Base-by-base conservation (phyloP, 495 filamentous ascomycete species). In the Coniosporium apollinis region DNA sequence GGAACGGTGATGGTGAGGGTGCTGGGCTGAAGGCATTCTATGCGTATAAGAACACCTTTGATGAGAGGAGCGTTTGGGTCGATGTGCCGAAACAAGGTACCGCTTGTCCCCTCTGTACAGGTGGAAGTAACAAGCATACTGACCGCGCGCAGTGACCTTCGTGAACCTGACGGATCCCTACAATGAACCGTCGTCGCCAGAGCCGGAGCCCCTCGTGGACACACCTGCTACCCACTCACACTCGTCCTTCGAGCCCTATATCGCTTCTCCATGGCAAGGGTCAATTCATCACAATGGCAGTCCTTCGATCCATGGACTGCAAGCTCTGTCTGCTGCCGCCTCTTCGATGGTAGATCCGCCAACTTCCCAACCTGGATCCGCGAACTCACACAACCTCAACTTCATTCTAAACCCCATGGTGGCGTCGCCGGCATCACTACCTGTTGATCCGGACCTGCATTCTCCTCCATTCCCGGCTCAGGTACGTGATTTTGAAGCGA, bases 11-110 rank as follows among this genome's bases (percentile, higher is more conserved):
- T 3, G 48, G 48, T 10, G 51, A 62, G 4, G 53, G 54, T 10
- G 57, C 55, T 37, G 60, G 52, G 37, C 54, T 79, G 37, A 67
- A 66, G 34, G 67, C 69, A n/a, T 79, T 77, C 48, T 79, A 75
- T 48, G 71, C 69, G 20, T 79, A 79, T 48, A 73, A 69, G 47
- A 72, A 79, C 48, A 75, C 73, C 2, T 79, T 79, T 44, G 62
- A 66, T 36, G 61, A 68, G 38, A 60, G 69, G 42, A 71, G 62
- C 28, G 57, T 68, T 4, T 79, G 74, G 74, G 52, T 79, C 17
- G 69, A 75, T 39, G 62, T 77, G 31, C 74, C 74, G 4, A 70
- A 69, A 44, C 54, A 69, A 36, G 58, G 65, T 66, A 55, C 10
- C 10, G 22, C 47, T 33, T 30, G 14, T 20, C 19, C 18, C 17